Base-by-base conservation (phyloP, 192 early-diverging fungal genomes). In the Podila verticillata region DNA sequence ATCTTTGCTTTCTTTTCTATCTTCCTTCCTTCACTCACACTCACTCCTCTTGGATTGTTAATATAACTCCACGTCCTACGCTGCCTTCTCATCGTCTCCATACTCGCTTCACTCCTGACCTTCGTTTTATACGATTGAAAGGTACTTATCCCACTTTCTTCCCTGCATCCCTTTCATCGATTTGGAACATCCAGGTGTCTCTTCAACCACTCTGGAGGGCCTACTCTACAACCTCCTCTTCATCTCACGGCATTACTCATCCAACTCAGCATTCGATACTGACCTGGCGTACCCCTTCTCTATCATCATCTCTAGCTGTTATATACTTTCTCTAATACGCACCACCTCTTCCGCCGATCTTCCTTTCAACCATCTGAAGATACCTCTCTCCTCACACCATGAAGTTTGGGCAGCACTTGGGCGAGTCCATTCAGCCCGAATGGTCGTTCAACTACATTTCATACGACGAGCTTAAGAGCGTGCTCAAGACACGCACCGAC, bases 321-420 rank as follows among this genome's bases (percentile, higher is more conserved):
- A 22, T 26, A 9, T 54, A 24, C 10, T 6, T 22, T 24, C 12
- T n/a, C 20, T 26, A 24, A n/a, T 26, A n/a, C 51, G 7, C 51
- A 54, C 2, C 51, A 24, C 51, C 5, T 54, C 20, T 54, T 4
- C 51, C 24, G n/a, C n/a, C 10, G 17, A n/a, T 54, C 24, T n/a
- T 54, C 24, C 51, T 17, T 19, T 17, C 51, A 17, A 54, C 49
- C 24, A 7, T 24, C 9, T 54, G 51, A 24, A 44, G 51, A 26
- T 54, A 54, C 9, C 8, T 24, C 8, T 19, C 7, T 54, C 24
- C 1, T 54, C 39, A 49, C 63, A 28, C 24, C 24, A 97, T 97
- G 96, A 97, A 97, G 87, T 97, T 96, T 87, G 96, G 96, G 56
- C 86, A 88, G 58, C 93, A 94, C 77, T 83, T 97, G 36, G 82